Conservation (phyloP, 352 stramenopile genomes). For the Nothophytophthora sp. region DNA sequence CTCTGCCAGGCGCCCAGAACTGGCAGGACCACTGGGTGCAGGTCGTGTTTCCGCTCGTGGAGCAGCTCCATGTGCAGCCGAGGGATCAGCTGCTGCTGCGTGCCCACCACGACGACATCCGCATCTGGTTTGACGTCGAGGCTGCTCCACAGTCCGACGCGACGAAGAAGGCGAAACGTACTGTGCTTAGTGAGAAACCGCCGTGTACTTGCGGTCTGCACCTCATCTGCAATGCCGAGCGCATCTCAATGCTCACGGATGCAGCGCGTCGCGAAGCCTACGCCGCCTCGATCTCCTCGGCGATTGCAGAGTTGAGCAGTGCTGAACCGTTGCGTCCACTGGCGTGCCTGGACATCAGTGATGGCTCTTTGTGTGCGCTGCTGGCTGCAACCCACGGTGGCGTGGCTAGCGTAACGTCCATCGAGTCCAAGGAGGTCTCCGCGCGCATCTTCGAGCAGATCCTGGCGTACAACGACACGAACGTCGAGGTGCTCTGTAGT, state of each 20-base stretch:
- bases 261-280: constrained; percentile 43
- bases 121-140: constrained; percentile 81
- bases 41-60: constrained; percentile 67
- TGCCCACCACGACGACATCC: constrained; percentile 71
- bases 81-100: constrained; percentile 41
- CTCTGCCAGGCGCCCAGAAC: constrained; percentile 58
- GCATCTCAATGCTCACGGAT: constrained; percentile 75
- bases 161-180: constrained; percentile 38
- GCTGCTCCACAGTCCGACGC: constrained; percentile 5
- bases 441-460: constrained; percentile 78
- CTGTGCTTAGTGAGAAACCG: constrained; percentile 37
- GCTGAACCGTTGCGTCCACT: constrained; percentile 23
- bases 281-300: constrained; percentile 24
- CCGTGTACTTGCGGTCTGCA: constrained; percentile 77
- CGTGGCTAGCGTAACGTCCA: constrained; percentile 57
- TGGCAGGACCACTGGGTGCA: constrained; percentile 88
- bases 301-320: constrained; percentile 15
- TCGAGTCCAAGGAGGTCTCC: constrained; percentile 85
- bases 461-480: constrained; percentile 44
- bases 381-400: constrained; percentile 49
- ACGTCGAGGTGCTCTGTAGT: constrained; percentile 63
- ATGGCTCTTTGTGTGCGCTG: constrained; percentile 68
- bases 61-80: constrained; percentile 19
- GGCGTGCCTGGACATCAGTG: constrained; percentile 72
- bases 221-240: constrained; percentile 79